A percentile compares a stretch with the other conserved stretches of the same genome.
phyloP scores from a whole-genome alignment of 2,329 filamentous ascomycete genomes.

The Calycina herbarum region DNA sequence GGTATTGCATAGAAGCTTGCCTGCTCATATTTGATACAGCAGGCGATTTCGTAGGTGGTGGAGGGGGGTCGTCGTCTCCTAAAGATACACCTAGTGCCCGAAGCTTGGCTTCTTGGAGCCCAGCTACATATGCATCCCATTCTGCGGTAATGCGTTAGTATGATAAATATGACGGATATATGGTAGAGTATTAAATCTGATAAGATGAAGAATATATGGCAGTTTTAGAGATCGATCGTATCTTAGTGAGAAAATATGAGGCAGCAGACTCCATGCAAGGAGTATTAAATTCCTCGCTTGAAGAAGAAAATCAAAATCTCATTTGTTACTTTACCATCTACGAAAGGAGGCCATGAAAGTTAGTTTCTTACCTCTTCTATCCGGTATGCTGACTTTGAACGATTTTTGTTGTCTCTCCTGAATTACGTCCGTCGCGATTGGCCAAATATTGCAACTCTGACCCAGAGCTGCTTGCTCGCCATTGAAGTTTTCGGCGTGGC shows the following conservation, averaged over 20 bases:
- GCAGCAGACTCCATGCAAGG: not conserved
- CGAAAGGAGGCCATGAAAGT: not conserved
- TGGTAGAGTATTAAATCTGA: not conserved
- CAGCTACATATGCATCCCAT: conserved; percentile 79
- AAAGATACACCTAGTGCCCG: conserved; percentile 85
- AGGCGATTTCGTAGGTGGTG: conserved; percentile 64
- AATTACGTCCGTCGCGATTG: conserved; percentile 57
- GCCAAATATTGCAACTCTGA: conserved; percentile 71
- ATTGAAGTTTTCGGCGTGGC: conserved; percentile 42
- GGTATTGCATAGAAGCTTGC: conserved; percentile 72
- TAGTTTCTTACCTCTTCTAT: conserved; percentile 38
- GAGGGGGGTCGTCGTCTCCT: conserved; percentile 67
- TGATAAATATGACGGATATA: conserved; percentile 3
- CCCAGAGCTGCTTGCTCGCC: conserved; percentile 29
- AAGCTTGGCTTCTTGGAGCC: conserved; percentile 87
- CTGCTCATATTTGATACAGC: conserved; percentile 59
- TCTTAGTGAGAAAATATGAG: conserved; percentile 7
- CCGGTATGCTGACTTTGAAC: conserved; percentile 66
- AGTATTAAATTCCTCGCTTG: conserved; percentile 7
- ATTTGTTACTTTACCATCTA: not conserved
- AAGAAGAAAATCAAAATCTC: not conserved
- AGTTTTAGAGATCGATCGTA: not conserved
- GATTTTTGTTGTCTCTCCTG: conserved; percentile 53
- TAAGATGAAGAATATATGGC: not conserved
- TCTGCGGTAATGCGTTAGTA: conserved; percentile 34